Evolutionary conservation across 805 yeast species (phyloP).

Genomic region (Hanseniaspora clermontiae): DNA sequence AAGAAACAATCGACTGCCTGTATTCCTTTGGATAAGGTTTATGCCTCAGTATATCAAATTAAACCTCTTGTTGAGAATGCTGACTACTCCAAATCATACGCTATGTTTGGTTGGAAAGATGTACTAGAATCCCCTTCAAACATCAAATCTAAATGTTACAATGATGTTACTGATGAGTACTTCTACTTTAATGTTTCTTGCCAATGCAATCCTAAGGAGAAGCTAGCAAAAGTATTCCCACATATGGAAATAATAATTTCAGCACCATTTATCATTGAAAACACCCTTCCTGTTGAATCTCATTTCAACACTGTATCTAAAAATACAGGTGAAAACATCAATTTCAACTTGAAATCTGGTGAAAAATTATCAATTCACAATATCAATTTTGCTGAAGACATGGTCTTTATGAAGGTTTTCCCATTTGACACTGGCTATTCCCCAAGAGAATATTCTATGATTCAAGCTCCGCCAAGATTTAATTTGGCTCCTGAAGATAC

Average conservation of each 20-base stretch:
- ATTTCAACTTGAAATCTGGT: slow-evolving; percentile 49
- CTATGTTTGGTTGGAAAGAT: slow-evolving; percentile 50
- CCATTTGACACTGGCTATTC: slow-evolving; percentile 37
- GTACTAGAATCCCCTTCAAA: slow-evolving; percentile 25
- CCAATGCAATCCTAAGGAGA: slow-evolving; percentile 49
- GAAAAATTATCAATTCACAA: slow-evolving; percentile 64
- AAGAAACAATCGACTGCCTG: slow-evolving; percentile 48
- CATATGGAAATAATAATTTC: slow-evolving; percentile 65
- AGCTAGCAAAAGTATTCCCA: slow-evolving; percentile 65
- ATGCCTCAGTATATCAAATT: slow-evolving; percentile 42
- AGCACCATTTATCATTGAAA: slow-evolving; percentile 78
- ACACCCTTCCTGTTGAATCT: slow-evolving; percentile 71
- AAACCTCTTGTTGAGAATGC: slow-evolving; percentile 44
- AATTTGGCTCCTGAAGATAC: slow-evolving; percentile 38
- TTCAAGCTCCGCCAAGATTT: slow-evolving; percentile 27
- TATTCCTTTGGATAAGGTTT: slow-evolving; percentile 61
- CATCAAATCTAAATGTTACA: slow-evolving; percentile 44
- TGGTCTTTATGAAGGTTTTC: slow-evolving; percentile 14
- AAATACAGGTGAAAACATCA: slow-evolving; percentile 54
- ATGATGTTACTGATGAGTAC: slow-evolving; percentile 32
- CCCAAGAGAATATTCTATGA: slow-evolving; percentile 61
- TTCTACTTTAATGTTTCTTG: slow-evolving; percentile 69
- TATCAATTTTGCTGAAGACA: slow-evolving; percentile 43
- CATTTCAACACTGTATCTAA: slow-evolving; percentile 67
- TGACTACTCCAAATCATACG: slow-evolving; percentile 56